Conservation (phyloP, 306 rosid species). For the Cicer yamashitae region DNA sequence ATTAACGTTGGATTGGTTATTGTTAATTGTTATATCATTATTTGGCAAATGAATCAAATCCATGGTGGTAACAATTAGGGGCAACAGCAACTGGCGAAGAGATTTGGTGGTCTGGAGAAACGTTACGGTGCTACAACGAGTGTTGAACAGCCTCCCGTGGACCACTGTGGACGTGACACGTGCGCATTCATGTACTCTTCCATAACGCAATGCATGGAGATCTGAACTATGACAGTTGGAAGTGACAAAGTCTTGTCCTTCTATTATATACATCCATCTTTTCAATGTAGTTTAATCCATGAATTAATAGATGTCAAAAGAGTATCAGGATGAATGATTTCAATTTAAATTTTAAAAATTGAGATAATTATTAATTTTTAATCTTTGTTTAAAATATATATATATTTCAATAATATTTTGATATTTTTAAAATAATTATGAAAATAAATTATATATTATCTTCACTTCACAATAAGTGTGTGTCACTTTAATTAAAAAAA, state of each 20-base stretch:
- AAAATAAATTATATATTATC: background rate
- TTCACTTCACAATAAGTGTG: too few species aligned
- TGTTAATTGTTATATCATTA: background rate
- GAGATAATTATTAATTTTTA: too few species aligned
- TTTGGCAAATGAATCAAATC: background rate
- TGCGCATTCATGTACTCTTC: slow-evolving; percentile 11
- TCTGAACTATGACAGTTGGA: slow-evolving; percentile 51
- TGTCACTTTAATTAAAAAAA: too few species aligned
- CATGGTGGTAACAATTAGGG: background rate
- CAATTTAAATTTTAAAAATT: too few species aligned
- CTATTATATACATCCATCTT: background rate
- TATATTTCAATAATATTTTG: background rate
- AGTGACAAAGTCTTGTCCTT: slow-evolving; percentile 38
- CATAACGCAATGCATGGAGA: slow-evolving; percentile 40
- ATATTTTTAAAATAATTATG: background rate
- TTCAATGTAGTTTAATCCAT: too few species aligned
- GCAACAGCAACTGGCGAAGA: slow-evolving; percentile 40
- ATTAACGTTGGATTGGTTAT: too few species aligned
- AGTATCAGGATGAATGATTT: too few species aligned
- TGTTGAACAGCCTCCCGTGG: slow-evolving; percentile 23
- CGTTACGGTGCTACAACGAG: slow-evolving; percentile 34
- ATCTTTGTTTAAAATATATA: background rate
- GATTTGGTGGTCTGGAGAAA: slow-evolving; percentile 42
- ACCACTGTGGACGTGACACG: slow-evolving; percentile 20
- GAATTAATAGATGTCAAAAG: too few species aligned